Evolutionary conservation across 1,139 yeast species (phyloP).

Genomic region (Suhomyces yuchorum): DNA sequence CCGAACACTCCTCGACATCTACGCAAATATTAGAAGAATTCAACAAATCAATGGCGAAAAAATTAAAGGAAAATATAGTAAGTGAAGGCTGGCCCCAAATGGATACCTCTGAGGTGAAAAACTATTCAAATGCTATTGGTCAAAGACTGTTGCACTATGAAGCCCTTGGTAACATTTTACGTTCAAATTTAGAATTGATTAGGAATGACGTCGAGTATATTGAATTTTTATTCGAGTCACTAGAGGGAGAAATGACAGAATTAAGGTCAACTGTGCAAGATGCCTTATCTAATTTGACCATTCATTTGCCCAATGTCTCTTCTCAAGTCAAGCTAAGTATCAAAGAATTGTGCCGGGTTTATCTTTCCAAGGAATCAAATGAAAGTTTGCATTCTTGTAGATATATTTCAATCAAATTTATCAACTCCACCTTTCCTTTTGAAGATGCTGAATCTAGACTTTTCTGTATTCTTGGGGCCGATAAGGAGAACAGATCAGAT

Average conservation of each 20-base stretch:
- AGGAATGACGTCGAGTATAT: conserved; percentile 52
- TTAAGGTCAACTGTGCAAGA: conserved; percentile 72
- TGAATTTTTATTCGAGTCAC: conserved; percentile 71
- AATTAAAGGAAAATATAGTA: conserved; percentile 52
- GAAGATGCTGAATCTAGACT: conserved; percentile 68
- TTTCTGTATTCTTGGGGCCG: conserved; percentile 67
- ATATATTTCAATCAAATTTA: conserved; percentile 65
- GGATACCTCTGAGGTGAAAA: conserved; percentile 34
- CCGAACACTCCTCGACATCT: conserved; percentile 15
- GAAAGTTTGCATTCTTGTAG: conserved; percentile 46
- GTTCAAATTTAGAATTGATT: conserved; percentile 50
- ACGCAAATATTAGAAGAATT: conserved; percentile 25
- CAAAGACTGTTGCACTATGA: conserved; percentile 74
- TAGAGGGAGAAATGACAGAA: conserved; percentile 64
- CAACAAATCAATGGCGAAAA: conserved; percentile 48
- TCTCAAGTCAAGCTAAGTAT: conserved; percentile 42
- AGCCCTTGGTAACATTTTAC: conserved; percentile 67
- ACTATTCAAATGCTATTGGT: conserved; percentile 30
- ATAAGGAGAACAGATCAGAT: conserved; percentile 62
- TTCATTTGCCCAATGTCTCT: conserved; percentile 48
- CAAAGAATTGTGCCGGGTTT: conserved; percentile 43
- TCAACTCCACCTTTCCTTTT: conserved; percentile 69
- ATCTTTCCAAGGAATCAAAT: conserved; percentile 29
- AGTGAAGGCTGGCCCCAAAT: conserved; percentile 63
- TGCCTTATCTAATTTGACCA: conserved; percentile 62